Base-by-base conservation (phyloP, 176 grass and related monocot species). In the Ananas comosus region DNA sequence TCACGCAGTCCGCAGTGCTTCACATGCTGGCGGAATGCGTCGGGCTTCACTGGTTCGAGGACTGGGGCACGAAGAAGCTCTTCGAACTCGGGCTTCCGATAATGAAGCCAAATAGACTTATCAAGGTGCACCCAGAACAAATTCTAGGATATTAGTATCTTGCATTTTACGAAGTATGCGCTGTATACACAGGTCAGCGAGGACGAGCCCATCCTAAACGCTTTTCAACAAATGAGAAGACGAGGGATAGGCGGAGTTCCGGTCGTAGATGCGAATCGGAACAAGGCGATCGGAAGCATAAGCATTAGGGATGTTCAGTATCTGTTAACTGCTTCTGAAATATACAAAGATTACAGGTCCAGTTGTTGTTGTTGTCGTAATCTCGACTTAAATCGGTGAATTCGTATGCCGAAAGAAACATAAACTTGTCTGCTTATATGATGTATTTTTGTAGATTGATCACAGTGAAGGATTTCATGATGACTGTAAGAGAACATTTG, bases 261-360 rank as follows among this genome's bases (percentile, higher is more conserved):
- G 63, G 95, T 99, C 21, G 88, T 99, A 56, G 82, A 94, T 80
- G 77, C 65, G 51, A 91, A 70, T 69, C 87, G 90, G 50, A 69
- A 80, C 12, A 72, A 80, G 66, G 87, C 77, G 68, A 78, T 86
- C 63, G 95, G 95, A 59, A 99, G 91, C 48, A 94, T 99, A 73
- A 99, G 95, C 70, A 94, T 99, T 49, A 99, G 95, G 86, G 95
- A 99, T 77, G 85, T 99, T n/a, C 90, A 99, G 18, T 99, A 94
- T 84, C 95, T 99, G 82, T 73, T 99, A 70, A 86, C 82, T 73
- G 87, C 87, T 33, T 86, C 95, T 48, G 86, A 93, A 71, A 99
- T 99, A 72, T 99, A 99, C 78, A 99, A 84, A 80, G 82, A 91
- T 51, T 87, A 94, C 87, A 93, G 95, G 95, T 99, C 49, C 10